These are phyloP conservation scores for Neoarthrinium moseri DNA, from an alignment of 2,329 filamentous ascomycete genomes.

Conservation along the genomic window DNA sequence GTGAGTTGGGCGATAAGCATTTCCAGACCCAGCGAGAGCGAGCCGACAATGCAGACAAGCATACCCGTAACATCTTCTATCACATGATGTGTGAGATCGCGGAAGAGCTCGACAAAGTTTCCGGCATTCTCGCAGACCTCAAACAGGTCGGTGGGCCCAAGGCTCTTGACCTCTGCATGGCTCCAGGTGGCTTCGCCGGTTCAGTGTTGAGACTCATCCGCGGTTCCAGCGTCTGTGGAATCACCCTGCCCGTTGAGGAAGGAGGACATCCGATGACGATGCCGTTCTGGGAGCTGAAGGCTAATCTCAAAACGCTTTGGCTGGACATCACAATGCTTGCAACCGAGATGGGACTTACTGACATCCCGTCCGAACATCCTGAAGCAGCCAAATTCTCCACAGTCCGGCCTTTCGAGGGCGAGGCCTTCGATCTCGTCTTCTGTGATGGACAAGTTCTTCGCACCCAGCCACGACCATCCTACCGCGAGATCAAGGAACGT, in stretches of 20 bases:
- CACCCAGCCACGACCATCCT: conserved; percentile 16
- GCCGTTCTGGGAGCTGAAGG: background rate
- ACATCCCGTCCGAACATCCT: conserved; percentile 31
- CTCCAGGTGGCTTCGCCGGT: conserved; percentile 50
- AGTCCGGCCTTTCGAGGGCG: conserved; percentile 17
- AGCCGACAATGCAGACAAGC: conserved; percentile 31
- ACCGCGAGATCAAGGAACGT: conserved; percentile 18
- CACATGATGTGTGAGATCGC: conserved; percentile 42
- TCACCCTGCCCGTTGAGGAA: conserved; percentile 36
- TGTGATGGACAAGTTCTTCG: conserved; percentile 32
- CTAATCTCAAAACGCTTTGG: conserved; percentile 18
- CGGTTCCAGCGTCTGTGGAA: conserved; percentile 28
- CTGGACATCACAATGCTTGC: conserved; percentile 53
- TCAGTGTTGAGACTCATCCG: conserved; percentile 35
- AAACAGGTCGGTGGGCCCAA: conserved; percentile 10
- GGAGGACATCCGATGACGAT: conserved; percentile 42
- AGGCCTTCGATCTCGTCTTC: conserved; percentile 41
- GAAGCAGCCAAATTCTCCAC: conserved; percentile 28
- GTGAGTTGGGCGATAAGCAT: conserved; percentile 36
- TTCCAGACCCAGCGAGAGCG: conserved; percentile 38
- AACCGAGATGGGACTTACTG: conserved; percentile 36
- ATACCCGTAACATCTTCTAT: conserved; percentile 30
- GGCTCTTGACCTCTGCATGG: conserved; percentile 56
- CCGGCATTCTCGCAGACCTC: conserved; percentile 25
- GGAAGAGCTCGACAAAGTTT: conserved; percentile 35